Evolutionary conservation across 768 basidiomycete species (phyloP).

Genomic region (Xerocomellus amylosporus): DNA sequence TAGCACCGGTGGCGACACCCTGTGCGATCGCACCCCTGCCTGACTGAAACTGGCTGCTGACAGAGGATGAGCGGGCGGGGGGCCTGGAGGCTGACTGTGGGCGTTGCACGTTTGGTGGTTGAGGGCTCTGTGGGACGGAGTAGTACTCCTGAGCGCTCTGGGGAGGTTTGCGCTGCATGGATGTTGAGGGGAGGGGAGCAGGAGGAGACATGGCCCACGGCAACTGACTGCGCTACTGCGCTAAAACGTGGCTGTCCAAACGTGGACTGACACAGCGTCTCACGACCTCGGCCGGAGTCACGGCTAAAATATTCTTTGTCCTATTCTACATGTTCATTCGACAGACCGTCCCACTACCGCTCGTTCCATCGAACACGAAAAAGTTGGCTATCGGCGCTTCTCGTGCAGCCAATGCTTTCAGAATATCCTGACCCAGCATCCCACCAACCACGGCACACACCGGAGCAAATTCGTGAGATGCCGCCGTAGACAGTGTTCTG

Average conservation of each 20-base stretch:
- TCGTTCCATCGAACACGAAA: slow-evolving; percentile 82
- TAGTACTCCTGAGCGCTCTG: slow-evolving; percentile 55
- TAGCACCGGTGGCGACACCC: slow-evolving; percentile 75
- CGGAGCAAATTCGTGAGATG: slow-evolving; percentile 84
- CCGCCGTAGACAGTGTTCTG: slow-evolving; percentile 69
- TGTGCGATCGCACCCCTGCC: slow-evolving; percentile 61
- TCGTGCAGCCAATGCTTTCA: slow-evolving; percentile 85
- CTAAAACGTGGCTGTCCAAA: slow-evolving; percentile 29
- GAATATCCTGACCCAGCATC: slow-evolving; percentile 89
- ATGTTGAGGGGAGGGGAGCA: slow-evolving; percentile 12
- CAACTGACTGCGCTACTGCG: slow-evolving; percentile 10
- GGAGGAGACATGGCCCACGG: slow-evolving; percentile 7
- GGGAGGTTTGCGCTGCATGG: slow-evolving; percentile 44
- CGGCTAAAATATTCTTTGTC: not conserved
- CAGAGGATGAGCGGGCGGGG: slow-evolving; percentile 28
- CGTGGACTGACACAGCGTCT: slow-evolving; percentile 12
- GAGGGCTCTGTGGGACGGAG: slow-evolving; percentile 63
- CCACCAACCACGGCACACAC: slow-evolving; percentile 95
- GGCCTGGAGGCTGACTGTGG: slow-evolving; percentile 25
- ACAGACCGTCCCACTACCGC: slow-evolving; percentile 70
- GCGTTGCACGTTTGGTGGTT: slow-evolving; percentile 34
- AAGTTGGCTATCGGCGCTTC: slow-evolving; percentile 94
- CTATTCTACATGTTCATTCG: slow-evolving; percentile 44
- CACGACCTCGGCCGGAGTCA: slow-evolving; percentile 9
- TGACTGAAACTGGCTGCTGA: slow-evolving; percentile 29